phyloP scores from a whole-genome alignment of 805 yeast species.

The Kuraishia borneana region DNA sequence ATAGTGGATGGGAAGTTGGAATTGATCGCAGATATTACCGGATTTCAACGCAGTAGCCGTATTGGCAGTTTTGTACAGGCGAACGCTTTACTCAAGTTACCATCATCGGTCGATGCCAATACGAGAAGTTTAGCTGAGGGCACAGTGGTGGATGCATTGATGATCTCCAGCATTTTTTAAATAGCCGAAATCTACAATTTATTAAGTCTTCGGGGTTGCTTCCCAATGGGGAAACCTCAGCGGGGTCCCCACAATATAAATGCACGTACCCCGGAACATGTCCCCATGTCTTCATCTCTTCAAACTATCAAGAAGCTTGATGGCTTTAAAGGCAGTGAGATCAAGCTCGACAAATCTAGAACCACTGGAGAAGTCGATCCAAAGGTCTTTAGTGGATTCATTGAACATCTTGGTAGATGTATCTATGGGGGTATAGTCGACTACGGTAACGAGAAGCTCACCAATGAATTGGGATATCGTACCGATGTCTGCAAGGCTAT shows the following conservation, averaged over 20 bases:
- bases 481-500: constrained; percentile 19
- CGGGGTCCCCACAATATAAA: no score
- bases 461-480: constrained; percentile 16
- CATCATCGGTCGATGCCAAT: neutral
- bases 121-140: no score
- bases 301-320: constrained; percentile 10
- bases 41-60: constrained; percentile 39
- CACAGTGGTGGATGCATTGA: no score
- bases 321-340: constrained; percentile 8
- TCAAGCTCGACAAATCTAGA: constrained; percentile 18
- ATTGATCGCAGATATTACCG: constrained; percentile 30
- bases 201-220: no score
- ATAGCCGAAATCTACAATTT: no score
- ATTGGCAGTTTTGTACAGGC: constrained; percentile 36
- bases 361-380: constrained; percentile 14
- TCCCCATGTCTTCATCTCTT: constrained; percentile 10
- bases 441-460: constrained; percentile 10
- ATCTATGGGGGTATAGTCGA: constrained; percentile 26
- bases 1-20: constrained; percentile 7
- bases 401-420: constrained; percentile 24
- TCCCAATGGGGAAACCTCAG: no score
- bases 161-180: no score
- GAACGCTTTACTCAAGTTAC: constrained; percentile 32
- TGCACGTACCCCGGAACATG: no score
- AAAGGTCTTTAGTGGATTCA: constrained; percentile 21